These are phyloP conservation scores for Podosphaera fusca DNA, from an alignment of 2,329 filamentous ascomycete genomes.

Conservation along the genomic window DNA sequence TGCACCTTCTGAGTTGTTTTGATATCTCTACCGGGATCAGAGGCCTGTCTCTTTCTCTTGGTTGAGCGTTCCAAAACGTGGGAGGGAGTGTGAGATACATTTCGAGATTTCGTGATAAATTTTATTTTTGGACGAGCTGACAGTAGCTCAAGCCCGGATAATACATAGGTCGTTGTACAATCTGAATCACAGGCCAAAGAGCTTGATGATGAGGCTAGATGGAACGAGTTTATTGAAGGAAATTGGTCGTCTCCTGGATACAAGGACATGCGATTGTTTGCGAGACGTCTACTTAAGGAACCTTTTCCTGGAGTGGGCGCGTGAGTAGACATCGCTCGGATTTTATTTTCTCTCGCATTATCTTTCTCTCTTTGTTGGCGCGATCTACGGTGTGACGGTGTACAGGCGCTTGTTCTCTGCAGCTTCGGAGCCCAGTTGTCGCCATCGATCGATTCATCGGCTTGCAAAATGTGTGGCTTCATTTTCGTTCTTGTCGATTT, in stretches of 20 bases:
- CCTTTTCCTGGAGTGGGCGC: slow-evolving; percentile 30
- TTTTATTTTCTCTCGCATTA: slow-evolving; percentile 62
- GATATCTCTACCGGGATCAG: slow-evolving; percentile 31
- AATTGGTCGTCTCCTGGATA: slow-evolving; percentile 15
- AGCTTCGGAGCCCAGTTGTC: slow-evolving; percentile 23
- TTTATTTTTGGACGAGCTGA: slow-evolving; percentile 67
- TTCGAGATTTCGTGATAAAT: slow-evolving; percentile 40
- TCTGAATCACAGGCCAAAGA: slow-evolving; percentile 58
- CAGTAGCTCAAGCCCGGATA: slow-evolving; percentile 60
- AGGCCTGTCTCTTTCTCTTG: slow-evolving; percentile 28
- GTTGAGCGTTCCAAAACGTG: slow-evolving; percentile 19
- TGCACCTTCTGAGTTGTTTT: slow-evolving; percentile 40
- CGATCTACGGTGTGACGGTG: slow-evolving; percentile 43
- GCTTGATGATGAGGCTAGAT: slow-evolving; percentile 48
- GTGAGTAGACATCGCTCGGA: slow-evolving; percentile 57
- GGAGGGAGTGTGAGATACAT: slow-evolving; percentile 21
- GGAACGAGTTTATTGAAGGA: slow-evolving; percentile 42
- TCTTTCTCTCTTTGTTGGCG: slow-evolving; percentile 60
- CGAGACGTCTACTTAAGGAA: slow-evolving; percentile 26
- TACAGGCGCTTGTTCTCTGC: slow-evolving; percentile 36
- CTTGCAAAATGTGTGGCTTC: background rate
- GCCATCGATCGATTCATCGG: background rate
- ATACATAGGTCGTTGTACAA: slow-evolving; percentile 45
- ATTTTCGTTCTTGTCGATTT: background rate
- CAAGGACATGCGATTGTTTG: slow-evolving; percentile 18